A percentile compares a stretch with the other conserved stretches of the same genome.
Evolutionary conservation across 257 asterid species (phyloP).

Genomic region (Solanum rostratum): DNA sequence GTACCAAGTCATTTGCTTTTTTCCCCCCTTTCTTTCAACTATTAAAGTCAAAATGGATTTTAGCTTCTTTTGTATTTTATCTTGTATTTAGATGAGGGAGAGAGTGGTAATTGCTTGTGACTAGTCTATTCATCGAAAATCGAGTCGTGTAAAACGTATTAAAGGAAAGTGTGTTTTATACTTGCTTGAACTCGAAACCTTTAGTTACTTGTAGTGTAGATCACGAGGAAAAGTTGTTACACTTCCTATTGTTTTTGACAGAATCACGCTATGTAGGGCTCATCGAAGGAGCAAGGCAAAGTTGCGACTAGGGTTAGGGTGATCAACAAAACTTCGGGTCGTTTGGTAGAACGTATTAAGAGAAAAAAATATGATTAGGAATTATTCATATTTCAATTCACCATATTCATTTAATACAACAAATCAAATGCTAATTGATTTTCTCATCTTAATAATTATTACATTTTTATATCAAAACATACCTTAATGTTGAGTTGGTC

Average conservation of each 20-base stretch:
- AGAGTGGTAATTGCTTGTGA: not conserved
- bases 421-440: too few relatives aligned
- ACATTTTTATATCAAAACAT: not conserved
- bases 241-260: not conserved
- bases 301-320: not conserved
- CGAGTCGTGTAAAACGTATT: too few relatives aligned
- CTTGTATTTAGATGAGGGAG: not conserved
- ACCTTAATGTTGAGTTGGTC: not conserved
- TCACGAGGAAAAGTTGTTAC: not conserved
- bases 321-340: too few relatives aligned
- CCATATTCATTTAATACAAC: too few relatives aligned
- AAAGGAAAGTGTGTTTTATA: not conserved
- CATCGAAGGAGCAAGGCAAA: not conserved
- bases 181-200: not conserved
- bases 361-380: too few relatives aligned
- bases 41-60: not conserved
- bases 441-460: not conserved
- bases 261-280: not conserved
- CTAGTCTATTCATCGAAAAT: not conserved
- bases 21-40: not conserved
- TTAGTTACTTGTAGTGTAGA: not conserved
- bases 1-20: not conserved
- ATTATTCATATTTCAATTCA: too few relatives aligned
- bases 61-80: not conserved
- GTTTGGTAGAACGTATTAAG: too few relatives aligned